Evolutionary conservation across 495 filamentous ascomycete genomes (phyloP).

Genomic region (Aspergillus incahuasiensis): DNA sequence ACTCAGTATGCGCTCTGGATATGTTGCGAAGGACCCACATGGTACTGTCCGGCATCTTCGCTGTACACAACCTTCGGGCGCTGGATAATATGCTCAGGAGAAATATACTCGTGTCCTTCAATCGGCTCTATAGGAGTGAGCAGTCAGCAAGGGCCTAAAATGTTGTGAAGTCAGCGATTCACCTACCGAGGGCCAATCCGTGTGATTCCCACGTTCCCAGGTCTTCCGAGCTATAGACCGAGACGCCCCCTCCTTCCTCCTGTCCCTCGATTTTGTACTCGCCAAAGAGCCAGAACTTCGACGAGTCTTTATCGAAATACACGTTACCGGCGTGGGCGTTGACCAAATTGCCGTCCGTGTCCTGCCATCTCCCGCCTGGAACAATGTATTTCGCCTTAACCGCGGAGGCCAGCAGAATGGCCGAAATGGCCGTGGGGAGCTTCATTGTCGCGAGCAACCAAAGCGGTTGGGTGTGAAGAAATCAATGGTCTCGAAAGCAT

Average conservation of each 20-base stretch:
- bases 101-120: slow-evolving; percentile 22
- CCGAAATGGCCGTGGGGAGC: not conserved
- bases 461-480: not conserved
- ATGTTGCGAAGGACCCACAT: slow-evolving; percentile 6
- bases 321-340: slow-evolving; percentile 22
- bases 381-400: slow-evolving; percentile 22
- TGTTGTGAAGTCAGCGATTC: too few relatives aligned
- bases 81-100: slow-evolving; percentile 21
- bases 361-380: slow-evolving; percentile 23
- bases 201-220: slow-evolving; percentile 20
- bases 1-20: not conserved
- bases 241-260: slow-evolving; percentile 24
- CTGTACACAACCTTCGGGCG: slow-evolving; percentile 27
- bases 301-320: slow-evolving; percentile 19
- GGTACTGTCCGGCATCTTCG: slow-evolving; percentile 19
- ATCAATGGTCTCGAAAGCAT: not conserved
- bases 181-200: slow-evolving; percentile 21
- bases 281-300: slow-evolving; percentile 28
- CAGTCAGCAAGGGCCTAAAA: not conserved
- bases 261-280: slow-evolving; percentile 25
- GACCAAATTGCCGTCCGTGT: slow-evolving; percentile 21
- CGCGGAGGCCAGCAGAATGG: not conserved
- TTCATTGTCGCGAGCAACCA: not conserved
- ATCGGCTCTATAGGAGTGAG: slow-evolving; percentile 13
- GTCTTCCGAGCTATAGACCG: slow-evolving; percentile 25